Conservation (phyloP, 148 eudicot genomes). For the Linanthus parryae region DNA sequence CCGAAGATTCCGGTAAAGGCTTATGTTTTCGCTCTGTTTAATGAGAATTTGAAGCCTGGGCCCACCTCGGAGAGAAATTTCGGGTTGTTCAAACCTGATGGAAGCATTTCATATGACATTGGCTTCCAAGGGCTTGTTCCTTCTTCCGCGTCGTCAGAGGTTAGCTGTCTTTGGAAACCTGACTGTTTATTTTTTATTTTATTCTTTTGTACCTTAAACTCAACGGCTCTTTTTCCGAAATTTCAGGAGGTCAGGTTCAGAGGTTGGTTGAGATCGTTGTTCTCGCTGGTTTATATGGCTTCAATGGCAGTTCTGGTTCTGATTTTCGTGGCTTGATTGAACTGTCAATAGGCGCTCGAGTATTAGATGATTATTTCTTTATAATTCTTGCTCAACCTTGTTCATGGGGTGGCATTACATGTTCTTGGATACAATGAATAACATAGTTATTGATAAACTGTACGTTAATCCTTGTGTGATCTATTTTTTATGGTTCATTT, state of each 20-base stretch:
- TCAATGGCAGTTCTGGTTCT: conserved; percentile 20
- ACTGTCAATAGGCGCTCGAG: not conserved
- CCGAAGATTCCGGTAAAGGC: conserved; percentile 56
- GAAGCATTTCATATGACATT: conserved; percentile 62
- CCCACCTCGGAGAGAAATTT: conserved; percentile 88
- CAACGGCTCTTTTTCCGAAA: not conserved
- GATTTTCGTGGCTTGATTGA: conserved; percentile 16
- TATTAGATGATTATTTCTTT: no score
- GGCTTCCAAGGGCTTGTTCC: conserved; percentile 71
- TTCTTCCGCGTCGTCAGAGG: conserved; percentile 33
- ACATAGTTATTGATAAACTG: no score
- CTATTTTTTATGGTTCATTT: no score
- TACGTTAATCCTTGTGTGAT: no score
- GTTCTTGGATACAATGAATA: no score
- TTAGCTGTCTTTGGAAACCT: not conserved
- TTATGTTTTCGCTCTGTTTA: conserved; percentile 73
- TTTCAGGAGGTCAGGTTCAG: conserved; percentile 21
- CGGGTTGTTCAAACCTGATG: conserved; percentile 81
- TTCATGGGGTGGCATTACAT: no score
- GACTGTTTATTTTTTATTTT: not conserved
- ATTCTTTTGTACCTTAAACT: not conserved
- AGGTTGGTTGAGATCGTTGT: conserved; percentile 26
- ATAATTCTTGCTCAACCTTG: no score
- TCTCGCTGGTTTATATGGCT: conserved; percentile 16
- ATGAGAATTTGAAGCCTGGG: conserved; percentile 80